phyloP scores from a whole-genome alignment of 352 stramenopile genomes.

The Phytophthora foliorum region DNA sequence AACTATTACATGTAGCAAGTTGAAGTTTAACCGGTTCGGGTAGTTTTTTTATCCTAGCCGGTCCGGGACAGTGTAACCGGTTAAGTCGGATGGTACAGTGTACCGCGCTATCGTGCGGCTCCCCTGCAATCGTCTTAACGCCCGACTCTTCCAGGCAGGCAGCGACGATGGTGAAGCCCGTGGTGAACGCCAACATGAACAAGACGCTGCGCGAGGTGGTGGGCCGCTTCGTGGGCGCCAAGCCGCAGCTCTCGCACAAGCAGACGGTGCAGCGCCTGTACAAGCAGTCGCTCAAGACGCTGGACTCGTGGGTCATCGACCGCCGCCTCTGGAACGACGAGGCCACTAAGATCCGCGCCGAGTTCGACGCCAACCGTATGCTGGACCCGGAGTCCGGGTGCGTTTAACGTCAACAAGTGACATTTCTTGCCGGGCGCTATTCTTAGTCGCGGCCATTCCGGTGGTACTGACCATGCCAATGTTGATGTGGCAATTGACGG shows the following conservation, averaged over 20 bases:
- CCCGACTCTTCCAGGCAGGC: slow-evolving; percentile 8
- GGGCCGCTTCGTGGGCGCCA: slow-evolving; percentile 62
- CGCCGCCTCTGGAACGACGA: slow-evolving; percentile 96
- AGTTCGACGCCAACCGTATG: slow-evolving; percentile 91
- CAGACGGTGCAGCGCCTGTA: slow-evolving; percentile 94
- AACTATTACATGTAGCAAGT: not conserved
- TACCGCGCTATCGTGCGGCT: slow-evolving; percentile 19
- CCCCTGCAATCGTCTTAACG: slow-evolving; percentile 17
- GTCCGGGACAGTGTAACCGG: not conserved
- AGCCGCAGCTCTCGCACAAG: slow-evolving; percentile 86
- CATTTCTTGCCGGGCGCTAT: not conserved
- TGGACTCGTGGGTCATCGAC: slow-evolving; percentile 96
- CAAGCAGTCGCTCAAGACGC: slow-evolving; percentile 94
- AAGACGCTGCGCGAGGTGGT: slow-evolving; percentile 88
- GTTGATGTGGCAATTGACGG: slow-evolving; percentile 5
- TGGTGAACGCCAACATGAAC: slow-evolving; percentile 89
- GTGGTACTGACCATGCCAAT: slow-evolving; percentile 22
- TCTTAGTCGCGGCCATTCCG: slow-evolving; percentile 28
- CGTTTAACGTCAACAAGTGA: slow-evolving; percentile 14
- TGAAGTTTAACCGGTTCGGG: slow-evolving; percentile 8
- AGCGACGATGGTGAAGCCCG: slow-evolving; percentile 62
- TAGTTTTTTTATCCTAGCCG: not conserved
- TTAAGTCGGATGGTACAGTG: slow-evolving; percentile 3
- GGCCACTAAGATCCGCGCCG: slow-evolving; percentile 91
- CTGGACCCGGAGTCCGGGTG: slow-evolving; percentile 73